phyloP scores from a whole-genome alignment of 257 asterid genomes.

The Anisodus acutangulus region DNA sequence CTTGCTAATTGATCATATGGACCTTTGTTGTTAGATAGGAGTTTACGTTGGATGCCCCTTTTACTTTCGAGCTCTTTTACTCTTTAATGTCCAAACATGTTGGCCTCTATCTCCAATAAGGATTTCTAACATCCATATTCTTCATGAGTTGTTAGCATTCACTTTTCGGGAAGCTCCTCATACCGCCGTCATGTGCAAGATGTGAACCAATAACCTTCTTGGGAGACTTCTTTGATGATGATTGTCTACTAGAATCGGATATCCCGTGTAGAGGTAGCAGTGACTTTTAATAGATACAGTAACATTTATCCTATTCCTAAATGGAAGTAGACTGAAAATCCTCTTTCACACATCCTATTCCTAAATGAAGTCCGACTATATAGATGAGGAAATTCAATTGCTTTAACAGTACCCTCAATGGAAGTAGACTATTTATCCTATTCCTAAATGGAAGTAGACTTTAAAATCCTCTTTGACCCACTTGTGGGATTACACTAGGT shows the following conservation, averaged over 20 bases:
- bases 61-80: neutral
- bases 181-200: neutral
- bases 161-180: neutral
- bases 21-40: conserved; percentile 15
- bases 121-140: neutral
- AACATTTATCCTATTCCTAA: neutral
- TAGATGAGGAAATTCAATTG: neutral
- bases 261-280: neutral
- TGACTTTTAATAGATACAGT: neutral
- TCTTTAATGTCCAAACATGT: neutral
- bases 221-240: neutral
- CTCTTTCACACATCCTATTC: neutral
- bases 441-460: too few relatives aligned
- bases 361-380: neutral
- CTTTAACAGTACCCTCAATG: too few relatives aligned
- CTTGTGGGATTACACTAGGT: too few relatives aligned
- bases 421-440: too few relatives aligned
- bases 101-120: neutral
- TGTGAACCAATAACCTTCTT: neutral
- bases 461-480: too few relatives aligned
- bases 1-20: neutral
- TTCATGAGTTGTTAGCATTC: neutral
- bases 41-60: neutral
- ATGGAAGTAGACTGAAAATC: neutral
- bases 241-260: neutral